Evolutionary conservation across 305 asterid genomes (phyloP), one percentile per base, ranked within the genome.

Genomic region (Rubia tinctorum): DNA sequence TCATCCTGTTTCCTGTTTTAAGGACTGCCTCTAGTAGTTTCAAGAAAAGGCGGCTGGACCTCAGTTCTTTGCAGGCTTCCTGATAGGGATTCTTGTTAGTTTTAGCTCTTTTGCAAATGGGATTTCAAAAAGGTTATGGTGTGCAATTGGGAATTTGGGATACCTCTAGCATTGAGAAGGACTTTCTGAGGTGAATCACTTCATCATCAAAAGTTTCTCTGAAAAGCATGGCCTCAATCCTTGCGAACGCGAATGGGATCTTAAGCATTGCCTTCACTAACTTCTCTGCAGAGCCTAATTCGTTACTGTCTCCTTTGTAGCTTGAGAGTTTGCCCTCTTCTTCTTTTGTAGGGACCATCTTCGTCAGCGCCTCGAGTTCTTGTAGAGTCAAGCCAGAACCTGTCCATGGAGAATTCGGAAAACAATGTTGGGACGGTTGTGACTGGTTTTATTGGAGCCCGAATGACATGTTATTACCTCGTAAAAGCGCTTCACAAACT

Each of bases 51-150:
- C 98, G 89, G 66, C 97, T 95, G 10, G 97, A 90, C 74, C 96
- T 80, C 56, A 95, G 89, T 66, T 95, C 99, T 85, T 88, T 82
- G 84, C 99, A 95, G 5, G 97, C 97, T 77, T 95, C 99, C 99
- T 94, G 71, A 40, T 20, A 55, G 15, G 65, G 20, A 10, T 40
- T 39, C 55, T 43, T 7, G 40, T 51, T 23, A 49, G 8, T 66
- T 22, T 45, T 39, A 37, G 51, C 39, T 10, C 8, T 71, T 53
- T 53, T 53, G 59, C 10, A 53, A 53, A 53, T 61, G n/a, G 9
- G 13, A 65, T 27, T 56, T 14, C n/a, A 43, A 44, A 22, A 39
- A 58, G 68, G 69, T 68, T 44, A 17, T 14, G 64, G 40, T 44
- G 6, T 68, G 7, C 51, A 13, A 30, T 18, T 45, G 34, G 18